A percentile compares a stretch with the other conserved stretches of the same genome.
Evolutionary conservation across 2,329 filamentous ascomycete genomes (phyloP).

Genomic region (Microsporum canis): DNA sequence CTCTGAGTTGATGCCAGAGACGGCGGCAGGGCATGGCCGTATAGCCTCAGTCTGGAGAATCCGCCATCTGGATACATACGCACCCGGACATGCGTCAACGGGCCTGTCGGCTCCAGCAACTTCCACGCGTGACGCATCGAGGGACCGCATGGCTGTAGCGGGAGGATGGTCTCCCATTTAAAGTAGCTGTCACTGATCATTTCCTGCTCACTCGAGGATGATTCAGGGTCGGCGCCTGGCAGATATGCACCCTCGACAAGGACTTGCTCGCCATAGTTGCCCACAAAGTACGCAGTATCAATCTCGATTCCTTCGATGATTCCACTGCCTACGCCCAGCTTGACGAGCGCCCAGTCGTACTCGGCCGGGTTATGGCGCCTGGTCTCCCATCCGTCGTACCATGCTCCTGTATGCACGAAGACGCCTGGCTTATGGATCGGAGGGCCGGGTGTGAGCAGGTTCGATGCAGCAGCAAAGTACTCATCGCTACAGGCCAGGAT

Average conservation of each 20-base stretch:
- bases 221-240: not conserved
- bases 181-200: constrained; percentile 25
- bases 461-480: constrained; percentile 49
- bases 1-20: constrained; percentile 12
- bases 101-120: constrained; percentile 21
- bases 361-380: constrained; percentile 47
- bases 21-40: constrained; percentile 33
- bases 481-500: constrained; percentile 49
- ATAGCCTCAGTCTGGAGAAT: constrained; percentile 33
- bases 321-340: constrained; percentile 41
- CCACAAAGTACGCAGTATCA: constrained; percentile 35
- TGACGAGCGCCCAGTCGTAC: constrained; percentile 50
- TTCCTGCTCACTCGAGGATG: constrained; percentile 13
- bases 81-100: constrained; percentile 34
- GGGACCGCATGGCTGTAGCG: constrained; percentile 29
- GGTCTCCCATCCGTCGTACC: constrained; percentile 57
- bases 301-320: constrained; percentile 34
- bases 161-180: constrained; percentile 32
- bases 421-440: constrained; percentile 47
- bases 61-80: constrained; percentile 39
- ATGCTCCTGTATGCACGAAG: constrained; percentile 50
- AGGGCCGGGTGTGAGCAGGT: constrained; percentile 47
- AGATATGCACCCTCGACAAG: constrained; percentile 28
- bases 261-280: constrained; percentile 37
- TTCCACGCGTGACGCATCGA: constrained; percentile 35